phyloP scores from a whole-genome alignment of 306 rosid species.

The Vicia sativa region DNA sequence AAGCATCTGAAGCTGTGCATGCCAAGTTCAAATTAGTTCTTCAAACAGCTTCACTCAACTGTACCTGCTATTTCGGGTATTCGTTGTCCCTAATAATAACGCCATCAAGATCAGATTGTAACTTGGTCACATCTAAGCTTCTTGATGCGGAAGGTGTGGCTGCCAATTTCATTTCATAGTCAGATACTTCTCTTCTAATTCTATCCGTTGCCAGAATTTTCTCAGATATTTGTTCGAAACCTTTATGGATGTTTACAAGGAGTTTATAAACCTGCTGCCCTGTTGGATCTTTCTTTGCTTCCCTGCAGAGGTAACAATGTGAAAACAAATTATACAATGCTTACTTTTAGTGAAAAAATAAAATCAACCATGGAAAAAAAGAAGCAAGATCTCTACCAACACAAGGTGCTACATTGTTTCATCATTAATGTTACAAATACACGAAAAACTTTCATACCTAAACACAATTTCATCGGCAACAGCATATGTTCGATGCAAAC shows the following conservation, averaged over 20 bases:
- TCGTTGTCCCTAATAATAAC: conserved; percentile 56
- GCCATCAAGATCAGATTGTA: conserved; percentile 62
- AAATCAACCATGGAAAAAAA: conserved; percentile 4
- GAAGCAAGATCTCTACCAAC: conserved; percentile 10
- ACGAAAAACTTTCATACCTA: conserved; percentile 56
- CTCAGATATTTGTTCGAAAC: conserved; percentile 77
- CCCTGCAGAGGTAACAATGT: conserved; percentile 55
- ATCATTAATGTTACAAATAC: conserved; percentile 7
- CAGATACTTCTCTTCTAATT: conserved; percentile 67
- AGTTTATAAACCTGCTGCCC: conserved; percentile 78
- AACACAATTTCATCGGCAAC: conserved; percentile 81
- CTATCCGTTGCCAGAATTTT: conserved; percentile 76
- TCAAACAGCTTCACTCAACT: conserved; percentile 35
- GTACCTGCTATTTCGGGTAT: conserved; percentile 44
- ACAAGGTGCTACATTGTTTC: conserved; percentile 17
- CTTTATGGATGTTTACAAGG: conserved; percentile 73
- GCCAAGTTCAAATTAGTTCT: conserved; percentile 29
- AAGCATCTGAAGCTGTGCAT: conserved; percentile 54
- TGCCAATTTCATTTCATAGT: conserved; percentile 75
- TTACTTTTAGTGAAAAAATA: conserved; percentile 6
- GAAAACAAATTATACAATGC: conserved; percentile 23
- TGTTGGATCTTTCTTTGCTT: conserved; percentile 75
- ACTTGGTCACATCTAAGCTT: conserved; percentile 54
- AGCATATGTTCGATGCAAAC: conserved; percentile 81
- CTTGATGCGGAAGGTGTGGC: conserved; percentile 55